These are phyloP conservation scores for Ormosia emarginata DNA, from an alignment of 306 rosid species.

Conservation along the genomic window DNA sequence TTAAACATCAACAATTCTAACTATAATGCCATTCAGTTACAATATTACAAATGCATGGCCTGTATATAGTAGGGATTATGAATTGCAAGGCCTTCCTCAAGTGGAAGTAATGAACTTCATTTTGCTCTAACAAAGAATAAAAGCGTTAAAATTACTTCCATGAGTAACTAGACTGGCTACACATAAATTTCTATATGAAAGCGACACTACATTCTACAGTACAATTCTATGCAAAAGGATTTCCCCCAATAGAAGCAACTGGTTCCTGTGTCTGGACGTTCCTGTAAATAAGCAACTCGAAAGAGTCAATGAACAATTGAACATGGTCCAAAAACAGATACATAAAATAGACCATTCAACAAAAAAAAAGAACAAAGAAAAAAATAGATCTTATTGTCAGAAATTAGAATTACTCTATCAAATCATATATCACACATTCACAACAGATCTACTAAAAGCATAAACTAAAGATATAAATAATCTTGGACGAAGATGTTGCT, in stretches of 20 bases:
- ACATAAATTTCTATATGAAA: conserved; percentile 3
- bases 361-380: not conserved
- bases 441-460: not conserved
- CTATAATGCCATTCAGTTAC: not conserved
- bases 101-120: conserved; percentile 19
- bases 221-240: conserved; percentile 75
- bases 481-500: not conserved
- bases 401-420: not conserved
- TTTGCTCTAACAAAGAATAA: conserved; percentile 4
- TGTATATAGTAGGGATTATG: not conserved
- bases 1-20: not conserved
- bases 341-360: not conserved
- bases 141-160: conserved; percentile 10
- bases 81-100: conserved; percentile 22
- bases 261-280: conserved; percentile 55
- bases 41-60: not conserved
- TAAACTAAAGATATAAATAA: not conserved
- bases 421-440: not conserved
- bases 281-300: conserved; percentile 47
- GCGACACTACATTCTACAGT: not conserved
- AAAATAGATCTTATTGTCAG: not conserved
- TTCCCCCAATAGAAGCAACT: conserved; percentile 72
- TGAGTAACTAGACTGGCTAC: conserved; percentile 8
- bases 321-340: not conserved
- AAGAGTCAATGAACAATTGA: not conserved